Evolutionary conservation across 805 yeast genomes (phyloP).

Genomic region (Saccharomycopsis sp.): DNA sequence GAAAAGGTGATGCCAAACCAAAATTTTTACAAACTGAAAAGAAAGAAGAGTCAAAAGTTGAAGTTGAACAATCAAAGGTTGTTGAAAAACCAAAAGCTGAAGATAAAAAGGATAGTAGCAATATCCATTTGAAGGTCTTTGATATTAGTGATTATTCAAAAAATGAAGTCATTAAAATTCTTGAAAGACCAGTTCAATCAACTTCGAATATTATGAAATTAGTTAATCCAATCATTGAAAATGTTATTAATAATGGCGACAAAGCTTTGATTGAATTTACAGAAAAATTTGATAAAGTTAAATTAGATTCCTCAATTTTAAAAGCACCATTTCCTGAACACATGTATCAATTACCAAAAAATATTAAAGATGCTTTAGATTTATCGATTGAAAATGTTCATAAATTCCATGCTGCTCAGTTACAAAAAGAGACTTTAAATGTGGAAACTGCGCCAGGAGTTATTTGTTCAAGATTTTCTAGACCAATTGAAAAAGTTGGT

Average conservation of each 20-base stretch:
- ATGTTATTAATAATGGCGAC: constrained; percentile 73
- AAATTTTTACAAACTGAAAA: constrained; percentile 36
- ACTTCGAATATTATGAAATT: constrained; percentile 87
- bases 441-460: constrained; percentile 96
- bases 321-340: constrained; percentile 81
- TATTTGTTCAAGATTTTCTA: constrained; percentile 83
- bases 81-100: constrained; percentile 21
- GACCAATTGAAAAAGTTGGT: constrained; percentile 92
- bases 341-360: constrained; percentile 61
- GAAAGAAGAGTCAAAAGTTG: constrained; percentile 8
- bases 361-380: constrained; percentile 77
- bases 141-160: constrained; percentile 31
- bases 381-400: constrained; percentile 80
- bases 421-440: constrained; percentile 50
- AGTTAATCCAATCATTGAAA: constrained; percentile 80
- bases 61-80: constrained; percentile 17
- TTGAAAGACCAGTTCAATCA: constrained; percentile 91
- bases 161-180: constrained; percentile 45
- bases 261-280: constrained; percentile 82
- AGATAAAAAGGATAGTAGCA: too few species aligned
- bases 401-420: constrained; percentile 90
- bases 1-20: constrained; percentile 93
- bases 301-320: constrained; percentile 60
- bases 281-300: constrained; percentile 82
- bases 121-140: constrained; percentile 42